Conservation (phyloP, 495 filamentous ascomycete species). For the Glonium stellatum region DNA sequence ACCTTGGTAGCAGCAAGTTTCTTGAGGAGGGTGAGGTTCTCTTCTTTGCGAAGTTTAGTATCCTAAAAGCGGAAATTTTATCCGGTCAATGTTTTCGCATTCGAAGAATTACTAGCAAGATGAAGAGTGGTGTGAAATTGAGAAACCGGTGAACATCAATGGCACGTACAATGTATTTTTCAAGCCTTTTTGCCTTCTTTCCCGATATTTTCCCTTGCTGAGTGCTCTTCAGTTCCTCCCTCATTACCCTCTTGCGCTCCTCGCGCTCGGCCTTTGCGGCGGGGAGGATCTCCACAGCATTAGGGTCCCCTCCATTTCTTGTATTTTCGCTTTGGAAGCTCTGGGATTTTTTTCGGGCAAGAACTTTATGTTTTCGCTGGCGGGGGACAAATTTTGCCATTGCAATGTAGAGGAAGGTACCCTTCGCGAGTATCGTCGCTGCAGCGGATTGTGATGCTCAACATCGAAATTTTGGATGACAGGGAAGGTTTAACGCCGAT, state of each 20-base stretch:
- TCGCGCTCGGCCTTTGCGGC: slow-evolving; percentile 60
- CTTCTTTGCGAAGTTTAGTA: slow-evolving; percentile 89
- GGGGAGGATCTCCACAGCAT: slow-evolving; percentile 64
- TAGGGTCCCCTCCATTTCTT: slow-evolving; percentile 49
- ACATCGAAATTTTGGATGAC: slow-evolving; percentile 26
- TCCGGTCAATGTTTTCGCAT: background rate
- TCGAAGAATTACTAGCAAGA: background rate
- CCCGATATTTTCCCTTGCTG: slow-evolving; percentile 65
- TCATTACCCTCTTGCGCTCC: slow-evolving; percentile 59
- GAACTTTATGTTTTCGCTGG: slow-evolving; percentile 69
- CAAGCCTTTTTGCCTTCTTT: slow-evolving; percentile 90
- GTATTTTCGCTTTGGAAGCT: slow-evolving; percentile 23
- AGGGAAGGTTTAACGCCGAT: background rate
- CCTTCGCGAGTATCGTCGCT: background rate
- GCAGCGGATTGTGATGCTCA: background rate
- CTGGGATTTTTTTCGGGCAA: slow-evolving; percentile 48
- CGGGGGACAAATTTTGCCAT: slow-evolving; percentile 76
- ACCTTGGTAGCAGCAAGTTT: slow-evolving; percentile 70
- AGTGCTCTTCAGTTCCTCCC: slow-evolving; percentile 50
- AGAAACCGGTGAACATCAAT: background rate
- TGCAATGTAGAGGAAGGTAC: background rate
- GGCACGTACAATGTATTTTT: slow-evolving; percentile 79
- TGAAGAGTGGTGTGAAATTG: background rate
- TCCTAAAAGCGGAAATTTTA: slow-evolving; percentile 47
- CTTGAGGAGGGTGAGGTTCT: slow-evolving; percentile 76